Base-by-base conservation (phyloP, 2,329 filamentous ascomycete genomes). In the Metarhizium brunneum region DNA sequence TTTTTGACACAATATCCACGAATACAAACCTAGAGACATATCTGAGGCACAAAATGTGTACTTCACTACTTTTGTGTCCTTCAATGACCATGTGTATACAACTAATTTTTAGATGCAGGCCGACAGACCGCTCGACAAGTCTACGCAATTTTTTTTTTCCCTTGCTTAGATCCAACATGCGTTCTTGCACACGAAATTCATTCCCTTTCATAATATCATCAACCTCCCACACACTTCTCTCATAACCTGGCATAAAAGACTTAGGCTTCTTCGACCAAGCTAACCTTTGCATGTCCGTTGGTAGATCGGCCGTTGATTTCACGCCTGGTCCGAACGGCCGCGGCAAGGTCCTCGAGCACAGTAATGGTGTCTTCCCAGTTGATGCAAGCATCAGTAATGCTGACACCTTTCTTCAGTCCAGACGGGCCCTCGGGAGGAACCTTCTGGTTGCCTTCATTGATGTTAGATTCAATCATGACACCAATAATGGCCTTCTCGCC, bases 381-480 rank as follows among this genome's bases (percentile, higher is more conserved):
- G 68, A 99, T 96, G 76, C 92, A 99, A 55, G 92, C 92, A 71
- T 96, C 92, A 1, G 92, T 96, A 73, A 96, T 96, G 72, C 87
- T 92, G 66, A 96, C 88, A 63, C 92, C 92, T 74, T 89, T 90
- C 78, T 91, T 89, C 53, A 96, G 79, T 7, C 73, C 88, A 1
- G 83, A 71, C 7, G 88, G 87, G 8, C 92, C 92, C 72, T 95
- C 90, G 1, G 85, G 71, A 1, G 91, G 90, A 1, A 95, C 89
- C 77, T 96, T 96, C 69, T 91, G 87, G 78, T 86, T 90, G 62
- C 84, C 82, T 75, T 96, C 94, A 72, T 92, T 85, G 79, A 97
- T 92, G 75, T 97, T 92, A 68, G 90, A 96, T 78, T 99, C 92
- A 65, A 99, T 95, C 92, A 99, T 99, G 68, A 97, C 90, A 69